Evolutionary conservation across 1,284 basidiomycete genomes (phyloP).

Genomic region (Tilletia indica): DNA sequence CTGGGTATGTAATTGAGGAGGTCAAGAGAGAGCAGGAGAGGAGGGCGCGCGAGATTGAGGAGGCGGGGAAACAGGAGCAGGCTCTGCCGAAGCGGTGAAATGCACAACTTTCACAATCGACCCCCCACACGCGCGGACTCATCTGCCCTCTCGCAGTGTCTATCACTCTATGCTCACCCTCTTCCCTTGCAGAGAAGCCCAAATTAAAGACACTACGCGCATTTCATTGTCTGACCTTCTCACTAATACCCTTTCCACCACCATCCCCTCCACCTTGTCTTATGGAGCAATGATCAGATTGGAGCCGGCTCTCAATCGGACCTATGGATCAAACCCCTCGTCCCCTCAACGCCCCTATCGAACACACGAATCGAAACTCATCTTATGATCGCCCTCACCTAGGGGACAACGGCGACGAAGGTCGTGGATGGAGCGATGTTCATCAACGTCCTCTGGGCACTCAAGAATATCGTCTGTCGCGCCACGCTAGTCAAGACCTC

Average conservation of each 20-base stretch:
- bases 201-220: too few relatives aligned
- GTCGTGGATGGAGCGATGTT: slow-evolving; percentile 21
- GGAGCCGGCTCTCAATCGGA: too few relatives aligned
- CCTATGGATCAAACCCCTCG: not conserved
- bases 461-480: slow-evolving; percentile 49
- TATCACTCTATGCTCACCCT: too few relatives aligned
- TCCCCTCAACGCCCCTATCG: not conserved
- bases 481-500: slow-evolving; percentile 32
- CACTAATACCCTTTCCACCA: too few relatives aligned
- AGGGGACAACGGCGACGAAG: too few relatives aligned
- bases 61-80: not conserved
- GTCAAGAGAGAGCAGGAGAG: not conserved
- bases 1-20: slow-evolving; percentile 24
- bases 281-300: too few relatives aligned
- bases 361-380: too few relatives aligned
- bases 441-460: slow-evolving; percentile 47
- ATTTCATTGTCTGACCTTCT: too few relatives aligned
- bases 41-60: not conserved
- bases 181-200: too few relatives aligned
- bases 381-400: too few relatives aligned
- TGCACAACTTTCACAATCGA: not conserved
- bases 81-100: slow-evolving; percentile 7
- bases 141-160: too few relatives aligned
- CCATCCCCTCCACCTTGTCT: too few relatives aligned
- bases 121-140: not conserved